Conservation (phyloP, 2,329 filamentous ascomycete species). For the Stachybotrys chlorohalonatus region DNA sequence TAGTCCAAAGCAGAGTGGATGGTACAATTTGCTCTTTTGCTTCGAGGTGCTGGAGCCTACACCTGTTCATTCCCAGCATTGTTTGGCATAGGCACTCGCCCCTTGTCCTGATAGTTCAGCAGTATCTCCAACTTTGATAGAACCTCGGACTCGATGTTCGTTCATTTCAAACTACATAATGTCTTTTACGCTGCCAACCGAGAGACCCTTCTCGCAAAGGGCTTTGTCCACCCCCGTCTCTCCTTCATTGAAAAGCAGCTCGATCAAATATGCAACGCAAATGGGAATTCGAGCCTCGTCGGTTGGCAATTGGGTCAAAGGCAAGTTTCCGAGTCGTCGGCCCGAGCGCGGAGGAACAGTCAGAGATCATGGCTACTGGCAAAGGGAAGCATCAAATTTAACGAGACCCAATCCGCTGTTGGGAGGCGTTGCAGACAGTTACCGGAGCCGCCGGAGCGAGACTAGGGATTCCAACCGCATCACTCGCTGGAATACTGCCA, state of each 20-base stretch:
- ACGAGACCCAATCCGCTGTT: background rate
- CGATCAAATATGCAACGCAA: background rate
- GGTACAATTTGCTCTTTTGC: no score
- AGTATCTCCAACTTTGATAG: background rate
- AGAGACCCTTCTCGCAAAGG: background rate
- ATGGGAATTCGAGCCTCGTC: background rate
- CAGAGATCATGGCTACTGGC: slow-evolving; percentile 22
- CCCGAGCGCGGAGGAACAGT: slow-evolving; percentile 41
- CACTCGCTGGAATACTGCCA: slow-evolving; percentile 26
- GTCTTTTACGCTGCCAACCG: background rate
- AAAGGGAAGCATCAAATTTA: slow-evolving; percentile 7
- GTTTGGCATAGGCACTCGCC: no score
- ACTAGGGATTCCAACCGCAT: slow-evolving; percentile 20
- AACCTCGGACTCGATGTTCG: background rate
- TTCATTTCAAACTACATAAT: background rate
- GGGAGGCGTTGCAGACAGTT: slow-evolving; percentile 7
- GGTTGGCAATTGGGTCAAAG: background rate
- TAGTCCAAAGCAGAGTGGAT: no score
- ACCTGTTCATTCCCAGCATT: no score
- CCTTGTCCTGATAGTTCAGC: no score
- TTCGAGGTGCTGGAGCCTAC: no score
- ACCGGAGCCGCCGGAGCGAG: slow-evolving; percentile 7
- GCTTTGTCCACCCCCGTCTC: background rate
- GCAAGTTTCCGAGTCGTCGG: slow-evolving; percentile 36
- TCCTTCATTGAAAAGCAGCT: background rate